phyloP scores from a whole-genome alignment of 2,329 filamentous ascomycete genomes.

The Fusarium sublunatum region DNA sequence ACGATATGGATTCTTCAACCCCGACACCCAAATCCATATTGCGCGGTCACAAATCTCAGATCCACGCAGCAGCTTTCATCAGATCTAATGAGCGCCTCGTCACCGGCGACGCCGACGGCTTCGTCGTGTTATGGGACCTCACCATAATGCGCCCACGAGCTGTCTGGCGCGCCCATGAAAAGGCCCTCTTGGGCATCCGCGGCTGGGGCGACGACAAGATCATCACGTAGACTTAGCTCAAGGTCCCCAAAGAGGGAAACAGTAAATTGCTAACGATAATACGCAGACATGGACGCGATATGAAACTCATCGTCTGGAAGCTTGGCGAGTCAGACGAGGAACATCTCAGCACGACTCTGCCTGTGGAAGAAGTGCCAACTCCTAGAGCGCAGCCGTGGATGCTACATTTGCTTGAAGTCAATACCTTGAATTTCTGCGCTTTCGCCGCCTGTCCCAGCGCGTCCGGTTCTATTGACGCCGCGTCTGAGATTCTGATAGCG shows the following conservation, averaged over 20 bases:
- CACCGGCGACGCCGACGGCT: constrained; percentile 91
- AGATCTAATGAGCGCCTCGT: constrained; percentile 79
- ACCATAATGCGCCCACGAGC: constrained; percentile 82
- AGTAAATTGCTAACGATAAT: neutral
- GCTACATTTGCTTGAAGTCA: constrained; percentile 84
- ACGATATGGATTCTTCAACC: constrained; percentile 45
- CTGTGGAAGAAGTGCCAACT: constrained; percentile 69
- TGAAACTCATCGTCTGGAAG: constrained; percentile 87
- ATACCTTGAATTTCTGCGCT: constrained; percentile 94
- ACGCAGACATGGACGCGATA: constrained; percentile 86
- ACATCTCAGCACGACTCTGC: constrained; percentile 73
- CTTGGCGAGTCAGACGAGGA: constrained; percentile 70
- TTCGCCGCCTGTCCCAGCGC: constrained; percentile 71
- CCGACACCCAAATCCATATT: constrained; percentile 71
- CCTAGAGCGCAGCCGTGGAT: constrained; percentile 79
- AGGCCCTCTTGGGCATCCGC: constrained; percentile 78
- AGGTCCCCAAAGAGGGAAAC: neutral
- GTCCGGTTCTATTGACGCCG: constrained; percentile 38
- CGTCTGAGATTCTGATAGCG: constrained; percentile 72
- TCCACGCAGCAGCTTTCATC: constrained; percentile 82
- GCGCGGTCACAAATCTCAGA: constrained; percentile 83
- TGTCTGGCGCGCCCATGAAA: constrained; percentile 88
- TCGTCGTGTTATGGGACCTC: constrained; percentile 86
- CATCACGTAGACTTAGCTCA: constrained; percentile 73
- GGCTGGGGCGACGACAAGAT: constrained; percentile 78